Evolutionary conservation across 75 land plant genomes (phyloP), one percentile per base, ranked within the genome.

Genomic region (Picea glauca): DNA sequence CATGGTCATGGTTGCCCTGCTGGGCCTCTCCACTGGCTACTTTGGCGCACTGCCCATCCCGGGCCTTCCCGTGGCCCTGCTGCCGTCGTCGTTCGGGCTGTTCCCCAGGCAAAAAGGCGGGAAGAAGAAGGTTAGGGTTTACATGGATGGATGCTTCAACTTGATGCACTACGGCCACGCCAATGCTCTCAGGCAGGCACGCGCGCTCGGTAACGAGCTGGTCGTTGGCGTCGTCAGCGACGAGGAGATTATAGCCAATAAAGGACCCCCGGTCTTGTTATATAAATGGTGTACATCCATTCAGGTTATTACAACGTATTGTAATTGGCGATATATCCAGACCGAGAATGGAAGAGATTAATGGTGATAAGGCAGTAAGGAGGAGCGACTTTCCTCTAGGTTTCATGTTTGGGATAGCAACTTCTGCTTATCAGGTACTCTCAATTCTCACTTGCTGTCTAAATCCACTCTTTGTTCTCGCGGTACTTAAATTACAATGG

Each of bases 151-250:
- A 26, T 26, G 26, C 26, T 26, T 86, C 81, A 86, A 90, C 80
- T 80, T 88, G 50, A 90, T 90, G 91, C 91, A 90, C 66, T 90
- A 85, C 54, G 89, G 89, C 21, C 91, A 90, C 81, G 92, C 88
- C 58, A 88, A 84, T 85, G 90, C 92, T 4, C 81, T 88, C 78
- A 63, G 91, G 59, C 82, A 87, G 87, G 97, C 99, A 0, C 86
- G 96, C 4, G 92, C 98, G 1, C 90, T 96, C 26, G 99, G 99
- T 0, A 97, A 96, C 78, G 90, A 94, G 76, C 83, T 96, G 70
- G 92, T 96, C 9, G 96, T 96, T 0, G 98, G 98, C 20, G 96
- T 96, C 33, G 92, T 93, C 35, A 26, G 26, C 26, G 26, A 26
- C 26, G 26, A 26, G 26, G 26, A 26, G 26, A 26, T 26, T 26